Base-by-base conservation (phyloP, 2,329 filamentous ascomycete genomes). In the Penicillium sumatraense region DNA sequence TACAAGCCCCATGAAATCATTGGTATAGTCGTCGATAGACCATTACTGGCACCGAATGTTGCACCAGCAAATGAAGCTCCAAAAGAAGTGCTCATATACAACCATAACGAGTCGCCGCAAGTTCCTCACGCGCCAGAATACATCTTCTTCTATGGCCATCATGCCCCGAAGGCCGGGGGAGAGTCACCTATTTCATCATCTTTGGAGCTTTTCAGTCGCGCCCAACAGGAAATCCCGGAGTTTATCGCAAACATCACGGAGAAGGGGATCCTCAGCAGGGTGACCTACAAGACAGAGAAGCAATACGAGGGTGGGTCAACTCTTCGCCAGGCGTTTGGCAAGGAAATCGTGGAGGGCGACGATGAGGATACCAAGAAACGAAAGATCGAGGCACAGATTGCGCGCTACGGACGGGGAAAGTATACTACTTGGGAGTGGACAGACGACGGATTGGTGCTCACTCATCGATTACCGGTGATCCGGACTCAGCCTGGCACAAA, bases 81-180 rank as follows among this genome's bases (percentile, higher is more conserved):
- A 1, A 79, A 79, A 58, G 73, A 79, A 46, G 76, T 80, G 1
- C 67, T 76, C 7, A 80, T 82, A 36, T 81, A 80, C 62, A 81
- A 74, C 59, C 80, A 82, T 65, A 82, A 82, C 56, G 80, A 82
- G 58, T 81, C 77, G 0, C 77, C 78, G 0, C 79, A 81, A 57
- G 79, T 81, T 0, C 80, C 80, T 1, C 80, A 82, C 54, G 78
- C 79, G 0, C 80, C 80, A 0, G 80, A 78, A 56, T 82, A 82
- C 54, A 77, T 82, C 46, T 80, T 82, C 62, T 81, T 81, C 68
- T 81, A 81, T 44, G 65, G 70, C 1, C 74, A 81, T 53, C 67
- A 64, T 5, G 76, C 69, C 0, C 74, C 77, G 0, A 42, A 33
- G 1, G 67, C 61, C 18, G 72, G 74, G 1, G 73, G 74, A 5